phyloP scores from a whole-genome alignment of 257 asterid genomes.

The Primulina tabacum region DNA sequence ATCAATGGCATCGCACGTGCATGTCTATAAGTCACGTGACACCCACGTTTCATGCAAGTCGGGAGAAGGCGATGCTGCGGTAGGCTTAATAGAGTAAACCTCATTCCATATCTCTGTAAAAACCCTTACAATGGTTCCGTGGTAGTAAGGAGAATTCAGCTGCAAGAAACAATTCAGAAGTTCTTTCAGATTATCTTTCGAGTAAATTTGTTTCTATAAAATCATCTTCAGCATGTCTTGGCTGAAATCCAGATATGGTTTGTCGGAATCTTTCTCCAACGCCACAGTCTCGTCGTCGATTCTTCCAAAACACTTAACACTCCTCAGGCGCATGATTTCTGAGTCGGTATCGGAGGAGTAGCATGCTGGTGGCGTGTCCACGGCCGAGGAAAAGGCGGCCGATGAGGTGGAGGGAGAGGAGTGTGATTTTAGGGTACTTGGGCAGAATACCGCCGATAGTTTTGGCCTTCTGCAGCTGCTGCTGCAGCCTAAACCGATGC shows the following conservation, averaged over 20 bases:
- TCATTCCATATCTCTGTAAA: constrained; percentile 93
- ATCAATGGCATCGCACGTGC: constrained; percentile 28
- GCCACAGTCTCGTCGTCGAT: constrained; percentile 67
- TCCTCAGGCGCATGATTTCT: constrained; percentile 46
- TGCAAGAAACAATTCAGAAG: constrained; percentile 81
- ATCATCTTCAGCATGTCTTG: constrained; percentile 96
- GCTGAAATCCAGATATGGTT: constrained; percentile 77
- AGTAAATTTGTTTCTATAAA: constrained; percentile 66
- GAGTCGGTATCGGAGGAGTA: constrained; percentile 40
- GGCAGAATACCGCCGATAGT: constrained; percentile 23
- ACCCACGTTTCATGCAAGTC: constrained; percentile 29
- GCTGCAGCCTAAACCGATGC: constrained; percentile 58
- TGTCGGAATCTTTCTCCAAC: constrained; percentile 85
- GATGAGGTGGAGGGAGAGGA: neutral
- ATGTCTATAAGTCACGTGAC: constrained; percentile 30
- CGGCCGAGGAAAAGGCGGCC: too few relatives aligned
- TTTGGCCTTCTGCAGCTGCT: constrained; percentile 40
- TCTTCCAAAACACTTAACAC: constrained; percentile 64
- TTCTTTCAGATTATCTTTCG: constrained; percentile 68
- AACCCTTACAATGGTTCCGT: constrained; percentile 66
- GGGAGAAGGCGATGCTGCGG: constrained; percentile 24
- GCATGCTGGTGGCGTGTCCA: neutral
- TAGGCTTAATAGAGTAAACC: constrained; percentile 31
- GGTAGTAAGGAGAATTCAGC: constrained; percentile 81
- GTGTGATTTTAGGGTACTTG: constrained; percentile 6